phyloP scores from a whole-genome alignment of 2,329 filamentous ascomycete species.

The Allantophomopsis lycopodina region DNA sequence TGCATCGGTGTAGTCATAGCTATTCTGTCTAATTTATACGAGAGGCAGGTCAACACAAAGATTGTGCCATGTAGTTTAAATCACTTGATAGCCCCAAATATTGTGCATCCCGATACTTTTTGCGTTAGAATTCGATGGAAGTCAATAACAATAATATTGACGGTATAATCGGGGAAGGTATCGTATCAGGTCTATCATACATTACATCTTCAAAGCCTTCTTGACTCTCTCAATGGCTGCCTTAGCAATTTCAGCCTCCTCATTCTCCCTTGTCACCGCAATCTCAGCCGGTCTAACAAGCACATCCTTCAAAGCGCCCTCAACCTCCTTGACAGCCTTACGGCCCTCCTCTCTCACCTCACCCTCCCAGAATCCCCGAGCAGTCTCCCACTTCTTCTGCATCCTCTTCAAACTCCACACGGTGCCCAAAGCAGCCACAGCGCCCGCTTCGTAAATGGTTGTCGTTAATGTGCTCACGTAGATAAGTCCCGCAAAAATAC shows the following conservation, averaged over 20 bases:
- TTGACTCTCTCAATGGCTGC: slow-evolving; percentile 8
- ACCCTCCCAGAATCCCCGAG: slow-evolving; percentile 46
- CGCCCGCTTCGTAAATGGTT: slow-evolving; percentile 44
- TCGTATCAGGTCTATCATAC: too few relatives aligned
- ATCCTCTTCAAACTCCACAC: slow-evolving; percentile 44
- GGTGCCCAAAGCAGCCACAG: slow-evolving; percentile 45
- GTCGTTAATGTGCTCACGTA: slow-evolving; percentile 41
- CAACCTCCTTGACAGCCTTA: slow-evolving; percentile 43
- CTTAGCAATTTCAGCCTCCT: too few relatives aligned
- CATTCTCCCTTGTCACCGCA: slow-evolving; percentile 7
- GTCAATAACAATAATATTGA: too few relatives aligned
- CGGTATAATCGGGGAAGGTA: too few relatives aligned
- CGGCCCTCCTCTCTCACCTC: slow-evolving; percentile 55
- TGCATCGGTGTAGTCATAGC: too few relatives aligned
- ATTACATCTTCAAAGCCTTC: slow-evolving; percentile 4
- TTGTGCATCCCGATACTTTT: too few relatives aligned
- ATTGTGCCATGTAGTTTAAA: too few relatives aligned
- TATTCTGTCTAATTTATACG: too few relatives aligned
- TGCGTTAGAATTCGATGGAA: too few relatives aligned
- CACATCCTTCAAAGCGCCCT: slow-evolving; percentile 34
- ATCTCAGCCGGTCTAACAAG: slow-evolving; percentile 10
- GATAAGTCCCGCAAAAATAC: slow-evolving; percentile 36
- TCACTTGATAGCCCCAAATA: too few relatives aligned
- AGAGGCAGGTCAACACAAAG: too few relatives aligned
- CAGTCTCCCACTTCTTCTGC: slow-evolving; percentile 49